Base-by-base conservation (phyloP, 768 basidiomycete species). In the Punctularia strigosozonata region DNA sequence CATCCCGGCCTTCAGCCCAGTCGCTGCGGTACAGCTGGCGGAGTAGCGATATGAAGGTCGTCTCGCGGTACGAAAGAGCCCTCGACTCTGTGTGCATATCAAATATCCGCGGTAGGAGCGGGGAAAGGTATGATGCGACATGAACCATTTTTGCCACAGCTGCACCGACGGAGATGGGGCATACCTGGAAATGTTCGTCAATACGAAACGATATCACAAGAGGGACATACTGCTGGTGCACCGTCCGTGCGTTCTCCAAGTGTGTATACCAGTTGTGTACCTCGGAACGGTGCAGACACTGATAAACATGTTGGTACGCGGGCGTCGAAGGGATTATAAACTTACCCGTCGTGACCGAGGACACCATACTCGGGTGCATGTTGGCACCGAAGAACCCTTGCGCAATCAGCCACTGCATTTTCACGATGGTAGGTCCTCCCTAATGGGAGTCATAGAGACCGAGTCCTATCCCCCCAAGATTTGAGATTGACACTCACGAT, bases 281-380 rank as follows among this genome's bases (percentile, higher is more conserved):
- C 69, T 33, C 71, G 52, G 42, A 72, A 69, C 1, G 69, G 68
- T 1, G 66, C 40, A 10, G 66, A 68, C 3, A 73, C 68, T 70
- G 41, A 3, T 20, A 25, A 10, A 13, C 10, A 23, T 3, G 38
- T 44, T 20, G 24, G 33, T 17, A 19, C n/a, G 10, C 3, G 25
- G 25, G 6, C 10, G 14, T 15, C n/a, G 1, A 25, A 36, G 21
- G 7, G 3, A 36, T 26, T 18, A 26, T 18, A 25, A 13, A 47
- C 58, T 36, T 39, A 67, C 71, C 52, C 12, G 66, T 51, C 37
- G 55, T 66, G 15, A 74, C 42, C 3, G 71, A 72, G 4, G 64
- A 53, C 14, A 72, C 43, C 69, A 72, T 72, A 41, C 63, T 62
- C 1, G 68, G 58, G 25, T 61, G 58, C 13, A 50, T 53, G 7